Percentiles rank a stretch among this genome's conserved stretches.
phyloP scores from a whole-genome alignment of 192 early-diverging fungal species.

The Pilobolus umbonatus region DNA sequence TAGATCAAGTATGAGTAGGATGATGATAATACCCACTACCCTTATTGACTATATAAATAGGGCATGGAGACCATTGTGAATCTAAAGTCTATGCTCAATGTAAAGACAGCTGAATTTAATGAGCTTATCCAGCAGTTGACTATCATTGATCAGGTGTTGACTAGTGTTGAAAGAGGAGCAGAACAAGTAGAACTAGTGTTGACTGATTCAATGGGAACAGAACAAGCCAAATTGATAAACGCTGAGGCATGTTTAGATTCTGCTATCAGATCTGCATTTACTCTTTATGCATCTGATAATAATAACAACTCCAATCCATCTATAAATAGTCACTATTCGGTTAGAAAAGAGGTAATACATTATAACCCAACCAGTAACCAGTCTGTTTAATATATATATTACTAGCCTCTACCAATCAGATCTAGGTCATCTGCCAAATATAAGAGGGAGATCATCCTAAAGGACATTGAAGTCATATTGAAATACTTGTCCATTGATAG shows the following conservation, averaged over 20 bases:
- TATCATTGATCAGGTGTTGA: conserved; percentile 25
- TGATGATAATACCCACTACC: no score
- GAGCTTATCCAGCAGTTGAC: conserved; percentile 27
- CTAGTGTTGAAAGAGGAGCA: conserved; percentile 23
- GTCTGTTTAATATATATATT: no score
- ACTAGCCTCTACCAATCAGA: no score
- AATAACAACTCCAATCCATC: no score
- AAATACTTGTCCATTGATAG: no score
- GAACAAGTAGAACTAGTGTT: conserved; percentile 27
- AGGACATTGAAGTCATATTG: no score
- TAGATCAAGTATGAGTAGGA: conserved; percentile 17
- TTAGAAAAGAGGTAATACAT: no score
- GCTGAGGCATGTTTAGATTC: conserved; percentile 31
- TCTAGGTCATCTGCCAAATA: no score
- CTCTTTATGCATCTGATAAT: conserved; percentile 4
- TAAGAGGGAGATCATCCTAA: no score
- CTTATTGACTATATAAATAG: conserved; percentile 9
- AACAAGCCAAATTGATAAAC: conserved; percentile 16
- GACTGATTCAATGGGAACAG: conserved; percentile 14
- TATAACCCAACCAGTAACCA: no score
- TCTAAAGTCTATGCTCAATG: conserved; percentile 19
- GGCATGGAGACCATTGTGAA: conserved; percentile 29
- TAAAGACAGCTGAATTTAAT: conserved; percentile 27
- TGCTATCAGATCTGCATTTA: conserved; percentile 26
- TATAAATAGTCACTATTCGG: no score